These are phyloP conservation scores for Boletus tomentosulus DNA, from an alignment of 768 basidiomycete genomes.

Conservation along the genomic window DNA sequence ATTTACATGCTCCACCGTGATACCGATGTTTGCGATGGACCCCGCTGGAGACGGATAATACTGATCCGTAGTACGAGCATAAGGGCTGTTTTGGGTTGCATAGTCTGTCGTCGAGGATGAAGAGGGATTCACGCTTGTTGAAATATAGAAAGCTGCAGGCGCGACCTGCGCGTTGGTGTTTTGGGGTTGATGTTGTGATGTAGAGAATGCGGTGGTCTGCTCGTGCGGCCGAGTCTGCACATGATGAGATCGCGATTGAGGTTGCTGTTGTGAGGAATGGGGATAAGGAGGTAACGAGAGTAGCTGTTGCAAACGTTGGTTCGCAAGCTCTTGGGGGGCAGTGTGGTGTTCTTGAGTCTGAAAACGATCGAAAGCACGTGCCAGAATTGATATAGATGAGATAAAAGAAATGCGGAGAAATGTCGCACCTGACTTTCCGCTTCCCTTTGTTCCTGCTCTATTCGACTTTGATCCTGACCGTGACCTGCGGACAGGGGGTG, in stretches of 20 bases:
- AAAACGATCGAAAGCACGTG: background rate
- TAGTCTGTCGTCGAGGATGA: constrained; percentile 6
- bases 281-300: constrained; percentile 13
- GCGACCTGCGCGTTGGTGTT: background rate
- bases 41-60: constrained; percentile 2
- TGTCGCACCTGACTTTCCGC: constrained; percentile 6
- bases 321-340: constrained; percentile 11
- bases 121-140: background rate
- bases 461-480: constrained; percentile 1
- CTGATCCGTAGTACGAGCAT: constrained; percentile 2
- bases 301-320: constrained; percentile 23
- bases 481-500: background rate
- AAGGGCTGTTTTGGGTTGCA: background rate
- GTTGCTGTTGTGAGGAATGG: background rate
- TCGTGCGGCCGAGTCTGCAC: too few relatives aligned
- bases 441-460: constrained; percentile 2
- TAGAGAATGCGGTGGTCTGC: background rate
- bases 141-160: constrained; percentile 1
- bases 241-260: too few relatives aligned
- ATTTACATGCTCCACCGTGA: constrained; percentile 14
- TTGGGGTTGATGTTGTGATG: background rate
- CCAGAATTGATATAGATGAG: background rate
- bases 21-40: constrained; percentile 10
- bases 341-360: constrained; percentile 1
- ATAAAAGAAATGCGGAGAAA: background rate